A percentile compares a stretch with the other conserved stretches of the same genome.
phyloP scores from a whole-genome alignment of 2,329 filamentous ascomycete species.

The Diaporthe longicolla region DNA sequence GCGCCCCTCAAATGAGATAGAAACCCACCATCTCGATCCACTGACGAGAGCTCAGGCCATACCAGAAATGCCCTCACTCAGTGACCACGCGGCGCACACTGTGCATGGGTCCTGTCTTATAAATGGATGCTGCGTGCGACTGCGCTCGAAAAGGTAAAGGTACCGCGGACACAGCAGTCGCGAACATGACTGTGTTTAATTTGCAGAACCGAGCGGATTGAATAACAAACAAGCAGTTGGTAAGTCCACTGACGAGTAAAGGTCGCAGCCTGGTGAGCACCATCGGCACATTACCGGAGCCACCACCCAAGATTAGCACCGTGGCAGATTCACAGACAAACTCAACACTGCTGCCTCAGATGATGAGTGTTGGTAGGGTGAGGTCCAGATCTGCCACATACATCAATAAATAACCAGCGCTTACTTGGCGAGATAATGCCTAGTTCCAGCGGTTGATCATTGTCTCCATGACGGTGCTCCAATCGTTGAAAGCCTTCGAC shows the following conservation, averaged over 20 bases:
- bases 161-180: background rate
- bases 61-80: background rate
- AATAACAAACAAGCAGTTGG: background rate
- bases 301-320: background rate
- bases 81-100: background rate
- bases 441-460: background rate
- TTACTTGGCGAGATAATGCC: background rate
- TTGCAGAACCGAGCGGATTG: background rate
- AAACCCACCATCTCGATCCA: background rate
- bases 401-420: no score
- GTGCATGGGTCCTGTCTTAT: conserved; percentile 17
- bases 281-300: background rate
- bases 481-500: background rate
- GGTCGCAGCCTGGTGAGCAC: background rate
- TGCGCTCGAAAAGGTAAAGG: background rate
- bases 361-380: background rate
- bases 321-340: no score
- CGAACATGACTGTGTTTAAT: background rate
- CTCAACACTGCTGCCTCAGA: background rate
- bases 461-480: background rate
- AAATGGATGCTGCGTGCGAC: background rate
- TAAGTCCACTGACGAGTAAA: background rate
- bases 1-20: background rate
- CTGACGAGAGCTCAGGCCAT: background rate
- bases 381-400: no score